A percentile compares a stretch with the other conserved stretches of the same genome.
These are phyloP conservation scores for Podosphaera fusca DNA, from an alignment of 2,329 filamentous ascomycete genomes.

Conservation along the genomic window DNA sequence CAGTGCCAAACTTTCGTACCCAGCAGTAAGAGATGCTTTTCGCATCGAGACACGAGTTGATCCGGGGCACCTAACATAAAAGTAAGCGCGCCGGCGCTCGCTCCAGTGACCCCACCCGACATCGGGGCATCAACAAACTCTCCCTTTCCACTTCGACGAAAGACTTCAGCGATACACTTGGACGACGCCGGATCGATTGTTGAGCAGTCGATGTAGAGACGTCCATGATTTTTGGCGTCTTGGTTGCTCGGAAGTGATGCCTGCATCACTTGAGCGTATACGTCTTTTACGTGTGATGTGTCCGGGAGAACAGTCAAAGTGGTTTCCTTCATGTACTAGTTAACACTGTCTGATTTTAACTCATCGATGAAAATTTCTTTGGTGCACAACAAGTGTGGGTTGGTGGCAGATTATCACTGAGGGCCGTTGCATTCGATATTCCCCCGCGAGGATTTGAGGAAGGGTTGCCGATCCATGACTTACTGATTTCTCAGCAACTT, in stretches of 20 bases:
- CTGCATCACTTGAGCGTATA: conserved; percentile 56
- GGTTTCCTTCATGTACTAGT: conserved; percentile 35
- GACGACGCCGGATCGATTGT: conserved; percentile 87
- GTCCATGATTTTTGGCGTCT: conserved; percentile 22
- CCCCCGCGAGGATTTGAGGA: neutral
- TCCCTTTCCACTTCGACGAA: conserved; percentile 36
- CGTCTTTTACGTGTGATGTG: conserved; percentile 63
- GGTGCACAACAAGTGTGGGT: too few relatives aligned
- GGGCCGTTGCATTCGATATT: neutral
- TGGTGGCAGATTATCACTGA: neutral
- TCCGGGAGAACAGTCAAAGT: conserved; percentile 80
- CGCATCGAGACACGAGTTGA: conserved; percentile 37
- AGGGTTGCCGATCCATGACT: conserved; percentile 15
- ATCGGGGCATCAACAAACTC: conserved; percentile 86
- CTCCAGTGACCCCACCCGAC: conserved; percentile 88
- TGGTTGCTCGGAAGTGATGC: conserved; percentile 26
- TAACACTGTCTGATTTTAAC: neutral
- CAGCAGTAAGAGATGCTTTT: conserved; percentile 55
- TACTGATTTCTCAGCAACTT: conserved; percentile 45
- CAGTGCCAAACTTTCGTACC: conserved; percentile 71
- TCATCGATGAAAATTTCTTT: too few relatives aligned
- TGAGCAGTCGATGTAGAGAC: conserved; percentile 85
- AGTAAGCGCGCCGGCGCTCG: conserved; percentile 64
- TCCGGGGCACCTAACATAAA: conserved; percentile 74
- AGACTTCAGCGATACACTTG: conserved; percentile 46